Evolutionary conservation across 2,329 filamentous ascomycete genomes (phyloP).

Genomic region (Aureobasidium sp.): DNA sequence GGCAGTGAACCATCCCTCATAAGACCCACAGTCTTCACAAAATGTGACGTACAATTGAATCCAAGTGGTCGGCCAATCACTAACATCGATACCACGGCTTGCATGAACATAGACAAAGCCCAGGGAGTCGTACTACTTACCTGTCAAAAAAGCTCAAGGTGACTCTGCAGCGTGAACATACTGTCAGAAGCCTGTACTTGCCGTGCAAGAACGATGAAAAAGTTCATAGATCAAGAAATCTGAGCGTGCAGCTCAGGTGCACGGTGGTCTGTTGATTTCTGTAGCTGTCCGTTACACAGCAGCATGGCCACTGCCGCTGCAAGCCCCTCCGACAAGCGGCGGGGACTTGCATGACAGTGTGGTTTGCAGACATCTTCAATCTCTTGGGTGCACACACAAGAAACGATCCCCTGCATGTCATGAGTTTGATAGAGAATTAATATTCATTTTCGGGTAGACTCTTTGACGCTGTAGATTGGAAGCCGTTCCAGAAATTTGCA

Average conservation of each 20-base stretch:
- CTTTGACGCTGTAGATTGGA: neutral
- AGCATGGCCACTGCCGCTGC: slow-evolving; percentile 14
- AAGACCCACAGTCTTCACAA: neutral
- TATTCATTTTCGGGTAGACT: slow-evolving; percentile 2
- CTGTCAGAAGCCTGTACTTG: slow-evolving; percentile 12
- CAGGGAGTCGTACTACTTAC: neutral
- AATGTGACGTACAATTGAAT: neutral
- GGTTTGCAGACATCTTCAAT: slow-evolving; percentile 15
- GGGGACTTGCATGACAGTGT: slow-evolving; percentile 13
- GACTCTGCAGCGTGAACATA: neutral
- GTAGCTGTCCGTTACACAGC: slow-evolving; percentile 13
- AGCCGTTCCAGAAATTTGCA: slow-evolving; percentile 4
- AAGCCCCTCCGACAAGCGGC: slow-evolving; percentile 12
- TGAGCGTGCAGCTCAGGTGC: slow-evolving; percentile 6
- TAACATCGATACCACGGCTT: neutral
- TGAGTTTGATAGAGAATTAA: slow-evolving; percentile 5
- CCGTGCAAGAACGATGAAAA: neutral
- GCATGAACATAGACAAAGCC: neutral
- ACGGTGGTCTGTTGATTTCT: slow-evolving; percentile 9
- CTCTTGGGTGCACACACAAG: slow-evolving; percentile 1
- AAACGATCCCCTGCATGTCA: slow-evolving; percentile 7
- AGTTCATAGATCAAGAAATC: neutral
- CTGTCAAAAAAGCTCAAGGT: slow-evolving; percentile 1
- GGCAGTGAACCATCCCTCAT: neutral
- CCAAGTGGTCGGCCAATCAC: neutral